Percentiles rank a stretch among this genome's conserved stretches.
Evolutionary conservation across 345 rosid genomes (phyloP).

Genomic region (Citrus sinensis): DVS_A1.0 CM039165.1:31073501-31074000

Average conservation of each 20-base stretch:
- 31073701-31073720: not conserved
- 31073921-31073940: conserved; percentile 50
- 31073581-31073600: not conserved
- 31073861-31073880: not conserved
- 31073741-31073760: not conserved
- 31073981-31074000: not conserved
- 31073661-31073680: not conserved
- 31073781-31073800: not conserved
- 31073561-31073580: not conserved
- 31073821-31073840: not conserved
- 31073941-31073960: conserved; percentile 65
- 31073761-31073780: not conserved
- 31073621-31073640: not conserved
- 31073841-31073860: not conserved
- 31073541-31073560: conserved; percentile 4
- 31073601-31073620: not conserved
- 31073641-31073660: not conserved
- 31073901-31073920: conserved; percentile 54
- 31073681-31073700: not conserved
- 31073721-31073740: not conserved
- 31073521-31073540: conserved; percentile 42
- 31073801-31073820: not conserved
- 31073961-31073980: conserved; percentile 48
- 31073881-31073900: conserved; percentile 12
- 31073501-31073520: conserved; percentile 47